These are phyloP conservation scores for Plectosphaerella plurivora DNA, from an alignment of 2,329 filamentous ascomycete genomes.

Conservation along the genomic window DNA sequence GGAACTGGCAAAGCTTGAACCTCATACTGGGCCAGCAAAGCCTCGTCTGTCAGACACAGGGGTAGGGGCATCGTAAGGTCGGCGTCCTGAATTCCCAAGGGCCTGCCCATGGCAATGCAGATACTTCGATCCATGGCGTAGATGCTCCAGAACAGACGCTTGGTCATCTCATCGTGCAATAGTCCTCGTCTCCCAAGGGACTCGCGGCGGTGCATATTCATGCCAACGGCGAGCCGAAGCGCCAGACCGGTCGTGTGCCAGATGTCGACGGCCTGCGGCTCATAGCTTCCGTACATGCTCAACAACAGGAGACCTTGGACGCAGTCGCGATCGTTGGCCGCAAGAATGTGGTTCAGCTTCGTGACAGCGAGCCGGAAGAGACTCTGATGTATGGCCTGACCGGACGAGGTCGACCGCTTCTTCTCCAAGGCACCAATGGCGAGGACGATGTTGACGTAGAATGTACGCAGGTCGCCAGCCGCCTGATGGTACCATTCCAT, in stretches of 20 bases:
- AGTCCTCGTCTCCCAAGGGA: constrained; percentile 6
- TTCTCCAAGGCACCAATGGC: constrained; percentile 17
- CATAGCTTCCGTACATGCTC: constrained; percentile 19
- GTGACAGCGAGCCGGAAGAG: not conserved
- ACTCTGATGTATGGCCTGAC: not conserved
- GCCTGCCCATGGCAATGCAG: constrained; percentile 18
- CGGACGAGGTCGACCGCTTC: not conserved
- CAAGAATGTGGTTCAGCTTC: constrained; percentile 10
- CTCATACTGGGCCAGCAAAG: not conserved
- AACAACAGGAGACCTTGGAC: constrained; percentile 18
- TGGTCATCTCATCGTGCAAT: constrained; percentile 16
- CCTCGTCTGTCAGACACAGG: constrained; percentile 4
- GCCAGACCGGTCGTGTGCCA: constrained; percentile 17
- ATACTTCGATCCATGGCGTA: constrained; percentile 19
- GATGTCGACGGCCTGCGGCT: constrained; percentile 19
- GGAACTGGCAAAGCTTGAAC: not conserved
- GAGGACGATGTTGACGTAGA: constrained; percentile 17
- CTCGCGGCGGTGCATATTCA: constrained; percentile 16
- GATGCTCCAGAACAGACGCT: constrained; percentile 23
- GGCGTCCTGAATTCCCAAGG: constrained; percentile 16
- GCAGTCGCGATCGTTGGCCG: constrained; percentile 15
- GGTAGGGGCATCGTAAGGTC: constrained; percentile 18
- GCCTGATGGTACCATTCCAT: constrained; percentile 7
- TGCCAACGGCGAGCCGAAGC: constrained; percentile 15
- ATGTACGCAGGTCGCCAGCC: constrained; percentile 6